phyloP scores from a whole-genome alignment of 2,329 filamentous ascomycete species.

The Whalleya microplaca region DNA sequence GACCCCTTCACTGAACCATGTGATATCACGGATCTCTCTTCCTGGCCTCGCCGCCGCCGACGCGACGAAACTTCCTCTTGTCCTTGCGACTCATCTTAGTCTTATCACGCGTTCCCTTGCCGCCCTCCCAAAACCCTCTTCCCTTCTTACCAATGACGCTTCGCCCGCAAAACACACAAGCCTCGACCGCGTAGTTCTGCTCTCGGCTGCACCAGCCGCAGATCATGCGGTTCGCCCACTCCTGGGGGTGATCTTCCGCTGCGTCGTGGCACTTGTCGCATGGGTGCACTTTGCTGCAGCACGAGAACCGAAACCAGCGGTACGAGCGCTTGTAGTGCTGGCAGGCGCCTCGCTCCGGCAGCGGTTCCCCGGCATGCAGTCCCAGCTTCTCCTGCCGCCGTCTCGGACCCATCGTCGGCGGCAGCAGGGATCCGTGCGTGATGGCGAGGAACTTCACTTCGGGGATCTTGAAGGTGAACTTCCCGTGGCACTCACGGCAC shows the following conservation, averaged over 20 bases:
- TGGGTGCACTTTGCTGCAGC: constrained; percentile 61
- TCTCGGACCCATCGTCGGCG: constrained; percentile 45
- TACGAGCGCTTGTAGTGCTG: constrained; percentile 62
- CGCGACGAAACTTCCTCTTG: constrained; percentile 71
- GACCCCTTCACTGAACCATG: background rate
- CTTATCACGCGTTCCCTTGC: constrained; percentile 77
- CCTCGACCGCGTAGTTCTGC: constrained; percentile 77
- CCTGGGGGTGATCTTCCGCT: constrained; percentile 71
- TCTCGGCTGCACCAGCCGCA: constrained; percentile 81
- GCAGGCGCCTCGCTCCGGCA: constrained; percentile 59
- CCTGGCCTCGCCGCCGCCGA: constrained; percentile 48
- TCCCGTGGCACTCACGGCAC: constrained; percentile 78
- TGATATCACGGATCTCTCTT: constrained; percentile 37
- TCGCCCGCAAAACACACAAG: constrained; percentile 74
- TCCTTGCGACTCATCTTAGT: constrained; percentile 75
- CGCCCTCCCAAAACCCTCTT: constrained; percentile 83
- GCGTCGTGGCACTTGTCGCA: constrained; percentile 77
- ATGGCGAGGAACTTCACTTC: constrained; percentile 79
- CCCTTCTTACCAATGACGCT: constrained; percentile 69
- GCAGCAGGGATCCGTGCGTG: constrained; percentile 54
- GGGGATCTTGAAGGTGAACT: constrained; percentile 79
- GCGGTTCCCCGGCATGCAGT: constrained; percentile 58
- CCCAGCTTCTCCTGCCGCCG: constrained; percentile 58
- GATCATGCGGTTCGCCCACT: constrained; percentile 84
- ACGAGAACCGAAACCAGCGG: constrained; percentile 69